Evolutionary conservation across 805 yeast species (phyloP), one percentile per base, ranked within the genome.

Genomic region (Candida dendrica): DNA sequence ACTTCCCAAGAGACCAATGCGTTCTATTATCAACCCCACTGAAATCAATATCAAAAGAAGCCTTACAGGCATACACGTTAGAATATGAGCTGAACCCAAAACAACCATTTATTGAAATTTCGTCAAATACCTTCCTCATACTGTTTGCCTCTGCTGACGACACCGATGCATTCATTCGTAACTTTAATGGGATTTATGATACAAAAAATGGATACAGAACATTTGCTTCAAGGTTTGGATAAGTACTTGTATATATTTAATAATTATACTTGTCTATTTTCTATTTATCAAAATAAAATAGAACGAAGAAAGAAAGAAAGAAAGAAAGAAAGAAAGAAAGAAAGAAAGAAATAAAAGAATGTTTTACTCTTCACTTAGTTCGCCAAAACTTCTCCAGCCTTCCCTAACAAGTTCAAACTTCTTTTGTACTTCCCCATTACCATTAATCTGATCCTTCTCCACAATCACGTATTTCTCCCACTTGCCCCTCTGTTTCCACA

Each of bases 381-480:
- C 60, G 35, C 55, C 44, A 45, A 79, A 66, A 24, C 74, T 65
- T 48, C 84, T 68, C 93, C 93, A 85, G 8, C 87, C 84, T 47
- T 79, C 86, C 39, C 85, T 65, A 2, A 79, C 69, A 15, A 85
- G 58, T 48, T 75, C 82, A 75, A 79, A 79, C 40, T 63, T 66
- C 30, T 61, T 63, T 11, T 54, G 47, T 10, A 52, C 40, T 17
- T 56, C 60, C 13, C 54, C 53, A 31, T 34, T 39, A 17, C 31
- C 11, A 20, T 38, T 39, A 18, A n/a, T 29, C 2, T 45, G 43
- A 18, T 61, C 64, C 43, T 66, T 73, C 50, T 81, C 88, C 13
- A 77, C 68, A 31, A 91, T 77, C 13, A 71, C 77, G 59, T 84
- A 91, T 58, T 84, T 87, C 57, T 91, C 97, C 96, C 96, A 87